These are phyloP conservation scores for Melampsora abietis-canadensis DNA, from an alignment of 1,284 basidiomycete genomes.

Conservation along the genomic window DNA sequence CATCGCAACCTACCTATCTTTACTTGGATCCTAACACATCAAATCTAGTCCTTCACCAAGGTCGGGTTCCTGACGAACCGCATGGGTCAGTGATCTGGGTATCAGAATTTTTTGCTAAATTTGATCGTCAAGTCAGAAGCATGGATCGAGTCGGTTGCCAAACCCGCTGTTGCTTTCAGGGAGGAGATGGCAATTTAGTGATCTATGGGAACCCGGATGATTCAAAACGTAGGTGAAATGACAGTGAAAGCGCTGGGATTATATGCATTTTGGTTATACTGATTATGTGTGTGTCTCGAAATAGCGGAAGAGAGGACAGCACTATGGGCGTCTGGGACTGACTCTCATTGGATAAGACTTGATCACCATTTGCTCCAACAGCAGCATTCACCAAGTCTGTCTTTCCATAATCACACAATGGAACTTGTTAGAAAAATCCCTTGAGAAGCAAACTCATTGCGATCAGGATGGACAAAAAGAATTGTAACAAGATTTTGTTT, in stretches of 20 bases:
- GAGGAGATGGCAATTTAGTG: slow-evolving; percentile 35
- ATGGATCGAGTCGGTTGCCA: slow-evolving; percentile 6
- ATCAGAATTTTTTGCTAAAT: slow-evolving; percentile 30
- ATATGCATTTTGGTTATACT: background rate
- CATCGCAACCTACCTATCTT: slow-evolving; percentile 25
- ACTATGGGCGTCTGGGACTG: slow-evolving; percentile 37
- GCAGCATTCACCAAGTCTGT: background rate
- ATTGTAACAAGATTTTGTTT: too few species aligned
- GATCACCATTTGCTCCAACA: background rate
- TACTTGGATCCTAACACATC: slow-evolving; percentile 36
- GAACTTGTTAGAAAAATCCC: too few species aligned
- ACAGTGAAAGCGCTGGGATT: too few species aligned
- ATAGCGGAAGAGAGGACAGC: slow-evolving; percentile 33
- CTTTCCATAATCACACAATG: background rate
- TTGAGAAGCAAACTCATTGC: too few species aligned
- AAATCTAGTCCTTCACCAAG: slow-evolving; percentile 36
- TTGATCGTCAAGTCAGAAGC: slow-evolving; percentile 32
- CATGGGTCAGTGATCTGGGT: slow-evolving; percentile 35
- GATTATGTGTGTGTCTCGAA: background rate
- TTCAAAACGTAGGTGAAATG: slow-evolving; percentile 19
- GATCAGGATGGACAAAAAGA: too few species aligned
- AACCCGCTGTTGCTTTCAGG: slow-evolving; percentile 37
- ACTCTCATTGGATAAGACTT: slow-evolving; percentile 22
- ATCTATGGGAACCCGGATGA: slow-evolving; percentile 39
- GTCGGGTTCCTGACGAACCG: slow-evolving; percentile 26